Conservation (phyloP, 805 yeast species). For the Schwanniomyces occidentalis region DNA sequence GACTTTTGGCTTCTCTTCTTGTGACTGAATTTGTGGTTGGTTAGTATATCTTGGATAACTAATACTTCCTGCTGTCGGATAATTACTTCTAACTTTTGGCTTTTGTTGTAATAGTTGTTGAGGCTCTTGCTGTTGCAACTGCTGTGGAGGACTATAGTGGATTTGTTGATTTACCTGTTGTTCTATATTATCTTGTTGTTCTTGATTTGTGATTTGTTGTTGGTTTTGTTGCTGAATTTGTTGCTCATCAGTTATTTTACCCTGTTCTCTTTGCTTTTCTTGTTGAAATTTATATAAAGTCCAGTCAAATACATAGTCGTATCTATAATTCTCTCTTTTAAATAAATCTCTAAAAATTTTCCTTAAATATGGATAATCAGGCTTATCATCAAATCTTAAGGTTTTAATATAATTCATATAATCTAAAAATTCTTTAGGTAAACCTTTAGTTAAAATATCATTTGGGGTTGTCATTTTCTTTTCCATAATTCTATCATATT, state of each 20-base stretch:
- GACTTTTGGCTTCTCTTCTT: constrained; percentile 10
- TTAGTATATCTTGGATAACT: constrained; percentile 8
- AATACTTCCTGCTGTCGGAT: constrained; percentile 4
- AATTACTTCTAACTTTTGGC: constrained; percentile 9
- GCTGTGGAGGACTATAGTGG: constrained; percentile 10
- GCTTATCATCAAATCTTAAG: constrained; percentile 92
- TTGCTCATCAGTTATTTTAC: constrained; percentile 30
- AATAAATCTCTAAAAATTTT: constrained; percentile 87
- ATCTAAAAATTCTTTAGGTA: constrained; percentile 86
- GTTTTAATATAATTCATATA: constrained; percentile 88
- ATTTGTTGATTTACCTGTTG: constrained; percentile 12
- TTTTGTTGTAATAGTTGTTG: constrained; percentile 21
- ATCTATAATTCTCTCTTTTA: constrained; percentile 82
- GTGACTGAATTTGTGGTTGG: constrained; percentile 8
- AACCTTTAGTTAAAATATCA: constrained; percentile 83
- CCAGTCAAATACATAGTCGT: constrained; percentile 97
- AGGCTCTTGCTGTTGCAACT: constrained; percentile 16
- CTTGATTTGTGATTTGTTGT: constrained; percentile 15
- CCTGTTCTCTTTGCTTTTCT: constrained; percentile 53
- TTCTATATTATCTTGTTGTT: constrained; percentile 6
- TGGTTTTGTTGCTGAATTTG: constrained; percentile 15
- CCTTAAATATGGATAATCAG: constrained; percentile 88
- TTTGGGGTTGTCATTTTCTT: constrained; percentile 89
- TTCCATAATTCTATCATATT: constrained; percentile 94
- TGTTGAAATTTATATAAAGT: constrained; percentile 77